A percentile compares a stretch with the other conserved stretches of the same genome.
These are phyloP conservation scores for Tricladium varicosporioides DNA, from an alignment of 2,329 filamentous ascomycete species.

Conservation along the genomic window DNA sequence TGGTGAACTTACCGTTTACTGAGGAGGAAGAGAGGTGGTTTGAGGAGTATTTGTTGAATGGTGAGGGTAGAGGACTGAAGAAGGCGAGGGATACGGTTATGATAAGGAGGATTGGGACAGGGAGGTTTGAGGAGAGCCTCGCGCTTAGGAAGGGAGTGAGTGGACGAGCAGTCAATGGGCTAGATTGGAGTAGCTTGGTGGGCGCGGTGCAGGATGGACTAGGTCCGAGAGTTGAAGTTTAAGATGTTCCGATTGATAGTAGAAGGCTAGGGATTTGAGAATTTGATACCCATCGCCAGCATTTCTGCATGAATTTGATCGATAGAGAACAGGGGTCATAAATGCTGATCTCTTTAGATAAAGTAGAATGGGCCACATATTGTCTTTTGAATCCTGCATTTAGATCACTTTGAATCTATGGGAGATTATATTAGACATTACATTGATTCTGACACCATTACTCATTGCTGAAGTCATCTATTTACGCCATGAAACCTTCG, in stretches of 20 bases:
- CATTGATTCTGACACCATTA: no score
- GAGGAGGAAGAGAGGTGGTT: slow-evolving; percentile 72
- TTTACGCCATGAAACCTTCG: no score
- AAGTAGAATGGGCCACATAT: no score
- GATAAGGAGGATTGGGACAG: slow-evolving; percentile 69
- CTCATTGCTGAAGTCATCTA: no score
- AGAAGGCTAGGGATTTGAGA: no score
- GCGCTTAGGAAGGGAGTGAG: slow-evolving; percentile 39
- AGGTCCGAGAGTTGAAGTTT: slow-evolving; percentile 25
- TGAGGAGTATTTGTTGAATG: slow-evolving; percentile 62
- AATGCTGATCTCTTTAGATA: no score
- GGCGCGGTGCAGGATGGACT: slow-evolving; percentile 31
- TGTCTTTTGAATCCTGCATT: no score
- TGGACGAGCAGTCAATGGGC: slow-evolving; percentile 24
- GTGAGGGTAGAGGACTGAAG: slow-evolving; percentile 62
- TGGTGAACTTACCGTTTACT: slow-evolving; percentile 72
- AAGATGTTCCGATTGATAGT: neutral
- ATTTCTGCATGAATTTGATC: no score
- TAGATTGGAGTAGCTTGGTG: slow-evolving; percentile 31
- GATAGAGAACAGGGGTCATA: no score
- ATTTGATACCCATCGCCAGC: no score
- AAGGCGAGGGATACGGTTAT: slow-evolving; percentile 71
- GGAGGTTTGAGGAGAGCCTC: slow-evolving; percentile 51
- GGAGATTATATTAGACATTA: no score
- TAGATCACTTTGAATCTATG: no score